phyloP scores from a whole-genome alignment of 2,329 filamentous ascomycete genomes.

The Alternaria hordeiaustralica region DNA sequence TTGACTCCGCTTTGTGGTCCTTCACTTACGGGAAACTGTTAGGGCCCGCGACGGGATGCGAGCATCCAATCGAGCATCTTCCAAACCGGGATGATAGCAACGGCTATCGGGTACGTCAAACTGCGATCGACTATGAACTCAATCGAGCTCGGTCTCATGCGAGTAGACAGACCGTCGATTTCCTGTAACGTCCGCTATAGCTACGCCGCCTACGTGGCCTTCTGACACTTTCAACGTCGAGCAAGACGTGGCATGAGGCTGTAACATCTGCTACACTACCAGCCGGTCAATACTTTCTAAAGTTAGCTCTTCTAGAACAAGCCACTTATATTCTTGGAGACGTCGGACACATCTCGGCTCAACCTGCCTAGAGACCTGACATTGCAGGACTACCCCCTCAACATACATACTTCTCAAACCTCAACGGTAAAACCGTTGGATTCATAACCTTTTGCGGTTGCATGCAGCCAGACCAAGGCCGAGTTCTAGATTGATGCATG shows the following conservation, averaged over 20 bases:
- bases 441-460: not conserved
- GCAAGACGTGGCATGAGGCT: not conserved
- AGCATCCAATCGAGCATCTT: not conserved
- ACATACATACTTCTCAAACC: not conserved
- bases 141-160: not conserved
- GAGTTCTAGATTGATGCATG: not conserved
- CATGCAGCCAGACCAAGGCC: not conserved
- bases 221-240: not conserved
- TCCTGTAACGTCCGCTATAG: not conserved
- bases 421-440: not conserved
- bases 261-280: not conserved
- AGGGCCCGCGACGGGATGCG: not conserved
- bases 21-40: not conserved
- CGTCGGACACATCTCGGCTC: not conserved
- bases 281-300: not conserved
- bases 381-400: not conserved
- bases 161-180: not conserved
- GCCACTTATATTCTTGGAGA: not conserved
- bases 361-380: not conserved
- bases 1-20: not conserved
- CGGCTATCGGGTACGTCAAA: not conserved
- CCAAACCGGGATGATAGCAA: not conserved
- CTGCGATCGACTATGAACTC: not conserved
- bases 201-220: not conserved
- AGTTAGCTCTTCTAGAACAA: not conserved